A percentile compares a stretch with the other conserved stretches of the same genome.
Conservation (phyloP, 1,284 basidiomycete genomes). For the Irpex sp. region DNA sequence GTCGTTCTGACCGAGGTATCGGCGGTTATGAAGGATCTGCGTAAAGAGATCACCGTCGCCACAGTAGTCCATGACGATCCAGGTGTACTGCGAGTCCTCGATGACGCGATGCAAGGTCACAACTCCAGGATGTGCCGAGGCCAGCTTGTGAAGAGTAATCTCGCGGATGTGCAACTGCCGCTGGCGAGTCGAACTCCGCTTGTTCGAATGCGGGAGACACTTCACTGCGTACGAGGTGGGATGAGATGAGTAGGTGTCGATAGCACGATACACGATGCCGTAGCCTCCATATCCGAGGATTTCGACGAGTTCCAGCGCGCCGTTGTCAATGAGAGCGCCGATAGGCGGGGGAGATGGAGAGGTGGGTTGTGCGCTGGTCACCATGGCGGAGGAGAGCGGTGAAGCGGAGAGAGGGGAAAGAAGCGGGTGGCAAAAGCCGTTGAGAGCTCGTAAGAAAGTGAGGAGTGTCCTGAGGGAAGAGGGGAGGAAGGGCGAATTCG, state of each 20-base stretch:
- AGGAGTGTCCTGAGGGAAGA: conserved; percentile 14
- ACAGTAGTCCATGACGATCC: conserved; percentile 67
- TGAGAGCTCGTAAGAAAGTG: conserved; percentile 11
- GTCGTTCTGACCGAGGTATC: conserved; percentile 72
- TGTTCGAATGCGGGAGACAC: conserved; percentile 64
- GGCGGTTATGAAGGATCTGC: conserved; percentile 71
- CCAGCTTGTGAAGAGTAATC: conserved; percentile 84
- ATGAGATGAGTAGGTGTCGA: conserved; percentile 51
- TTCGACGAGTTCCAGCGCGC: conserved; percentile 80
- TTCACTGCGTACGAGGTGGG: conserved; percentile 84
- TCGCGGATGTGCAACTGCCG: conserved; percentile 73
- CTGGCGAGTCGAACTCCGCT: conserved; percentile 53
- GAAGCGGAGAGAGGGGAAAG: conserved; percentile 29
- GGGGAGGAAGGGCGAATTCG: conserved; percentile 16
- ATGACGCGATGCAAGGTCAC: conserved; percentile 88
- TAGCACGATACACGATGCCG: conserved; percentile 91
- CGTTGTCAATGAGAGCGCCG: conserved; percentile 77
- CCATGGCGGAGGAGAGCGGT: conserved; percentile 46
- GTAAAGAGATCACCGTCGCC: conserved; percentile 90
- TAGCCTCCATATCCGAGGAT: conserved; percentile 90
- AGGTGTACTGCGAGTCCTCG: conserved; percentile 65
- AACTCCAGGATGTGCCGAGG: conserved; percentile 82
- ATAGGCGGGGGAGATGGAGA: conserved; percentile 59
- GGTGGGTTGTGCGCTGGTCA: conserved; percentile 40
- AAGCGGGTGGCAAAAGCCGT: conserved; percentile 18